These are phyloP conservation scores for Tetrahymena borealis DNA, from an alignment of 73 alveolate species.

Conservation along the genomic window DNA sequence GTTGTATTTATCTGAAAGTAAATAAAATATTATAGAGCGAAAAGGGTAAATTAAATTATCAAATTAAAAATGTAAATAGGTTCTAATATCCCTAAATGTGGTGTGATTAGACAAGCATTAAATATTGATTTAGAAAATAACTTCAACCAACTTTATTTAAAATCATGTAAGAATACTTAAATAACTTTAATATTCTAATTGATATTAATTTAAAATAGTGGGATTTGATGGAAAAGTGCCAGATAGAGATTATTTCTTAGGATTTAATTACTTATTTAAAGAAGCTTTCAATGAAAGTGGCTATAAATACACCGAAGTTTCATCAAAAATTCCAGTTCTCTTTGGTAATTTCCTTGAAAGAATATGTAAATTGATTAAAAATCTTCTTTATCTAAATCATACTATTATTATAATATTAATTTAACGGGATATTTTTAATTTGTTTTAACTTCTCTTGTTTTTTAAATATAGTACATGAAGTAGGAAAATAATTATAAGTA, in stretches of 20 bases:
- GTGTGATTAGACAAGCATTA: background rate
- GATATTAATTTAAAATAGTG: background rate
- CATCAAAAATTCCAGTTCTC: background rate
- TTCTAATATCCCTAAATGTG: background rate
- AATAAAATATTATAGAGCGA: background rate
- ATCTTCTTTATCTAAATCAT: too few relatives aligned
- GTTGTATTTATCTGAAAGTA: background rate
- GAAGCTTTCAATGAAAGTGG: background rate
- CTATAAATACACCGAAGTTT: background rate
- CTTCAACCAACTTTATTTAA: background rate
- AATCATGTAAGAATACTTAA: background rate
- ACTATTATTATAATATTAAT: too few relatives aligned
- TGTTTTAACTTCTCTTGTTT: too few relatives aligned
- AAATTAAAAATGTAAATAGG: background rate
- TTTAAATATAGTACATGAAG: background rate
- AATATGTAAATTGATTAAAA: background rate
- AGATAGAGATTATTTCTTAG: background rate
- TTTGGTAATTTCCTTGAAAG: background rate
- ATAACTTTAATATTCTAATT: background rate
- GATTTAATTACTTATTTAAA: background rate
- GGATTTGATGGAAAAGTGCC: slow-evolving; percentile 2
- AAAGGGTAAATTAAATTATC: background rate
- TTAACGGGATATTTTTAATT: too few relatives aligned
- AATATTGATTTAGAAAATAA: background rate
- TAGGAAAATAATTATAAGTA: background rate